Evolutionary conservation across 495 filamentous ascomycete species (phyloP).

Genomic region (Wilcoxina mikolae): DNA sequence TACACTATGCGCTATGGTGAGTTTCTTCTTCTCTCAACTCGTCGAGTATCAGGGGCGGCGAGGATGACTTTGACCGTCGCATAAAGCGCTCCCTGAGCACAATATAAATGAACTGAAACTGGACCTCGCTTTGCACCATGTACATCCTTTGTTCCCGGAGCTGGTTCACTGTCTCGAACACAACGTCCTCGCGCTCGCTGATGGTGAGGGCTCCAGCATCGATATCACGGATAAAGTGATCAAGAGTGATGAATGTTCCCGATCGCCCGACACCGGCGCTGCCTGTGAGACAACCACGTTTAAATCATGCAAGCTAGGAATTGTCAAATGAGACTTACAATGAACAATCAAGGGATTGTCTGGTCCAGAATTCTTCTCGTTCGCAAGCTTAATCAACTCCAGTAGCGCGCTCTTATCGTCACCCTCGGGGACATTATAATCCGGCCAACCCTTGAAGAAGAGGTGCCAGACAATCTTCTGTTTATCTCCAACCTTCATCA

Average conservation of each 20-base stretch:
- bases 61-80: slow-evolving; percentile 20
- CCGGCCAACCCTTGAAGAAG: slow-evolving; percentile 84
- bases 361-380: slow-evolving; percentile 45
- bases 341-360: slow-evolving; percentile 77
- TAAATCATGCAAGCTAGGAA: slow-evolving; percentile 7
- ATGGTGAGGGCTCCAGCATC: slow-evolving; percentile 42
- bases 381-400: slow-evolving; percentile 59
- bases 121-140: slow-evolving; percentile 86
- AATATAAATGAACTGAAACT: slow-evolving; percentile 82
- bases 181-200: slow-evolving; percentile 32
- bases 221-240: slow-evolving; percentile 71
- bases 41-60: slow-evolving; percentile 12
- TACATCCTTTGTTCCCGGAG: slow-evolving; percentile 80
- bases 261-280: slow-evolving; percentile 79
- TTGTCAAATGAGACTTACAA: slow-evolving; percentile 15
- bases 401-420: slow-evolving; percentile 66
- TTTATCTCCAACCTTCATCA: slow-evolving; percentile 42
- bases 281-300: slow-evolving; percentile 14
- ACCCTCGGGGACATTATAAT: slow-evolving; percentile 74
- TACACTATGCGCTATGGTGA: neutral
- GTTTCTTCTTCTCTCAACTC: slow-evolving; percentile 1
- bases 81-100: slow-evolving; percentile 55
- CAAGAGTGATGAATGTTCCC: slow-evolving; percentile 89
- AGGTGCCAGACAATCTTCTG: slow-evolving; percentile 74
- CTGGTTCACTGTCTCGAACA: slow-evolving; percentile 60